Evolutionary conservation across 805 yeast genomes (phyloP).

Genomic region (Scheffersomyces lignosus): DNA sequence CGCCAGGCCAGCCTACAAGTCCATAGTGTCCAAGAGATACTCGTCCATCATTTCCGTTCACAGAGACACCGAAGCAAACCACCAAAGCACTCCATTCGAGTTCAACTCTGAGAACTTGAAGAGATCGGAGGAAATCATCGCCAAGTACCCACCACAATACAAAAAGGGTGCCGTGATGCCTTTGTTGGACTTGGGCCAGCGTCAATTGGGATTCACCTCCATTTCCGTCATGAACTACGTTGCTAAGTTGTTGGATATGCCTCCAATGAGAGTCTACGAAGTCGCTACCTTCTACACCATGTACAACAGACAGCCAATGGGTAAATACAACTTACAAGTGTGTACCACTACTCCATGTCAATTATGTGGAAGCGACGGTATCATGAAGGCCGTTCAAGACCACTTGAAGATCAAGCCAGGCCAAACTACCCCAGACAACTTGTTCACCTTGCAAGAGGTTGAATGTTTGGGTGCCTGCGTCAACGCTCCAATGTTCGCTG

Average conservation of each 20-base stretch:
- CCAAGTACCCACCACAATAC: constrained; percentile 83
- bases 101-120: constrained; percentile 63
- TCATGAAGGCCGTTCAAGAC: constrained; percentile 65
- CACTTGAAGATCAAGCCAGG: constrained; percentile 70
- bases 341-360: constrained; percentile 92
- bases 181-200: constrained; percentile 79
- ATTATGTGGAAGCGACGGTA: constrained; percentile 77
- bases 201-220: constrained; percentile 83
- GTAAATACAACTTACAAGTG: constrained; percentile 78
- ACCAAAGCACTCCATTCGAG: constrained; percentile 68
- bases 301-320: constrained; percentile 86
- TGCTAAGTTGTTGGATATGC: constrained; percentile 80
- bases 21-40: constrained; percentile 22
- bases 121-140: constrained; percentile 70
- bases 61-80: constrained; percentile 69
- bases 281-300: constrained; percentile 91
- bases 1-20: constrained; percentile 9
- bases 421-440: constrained; percentile 70
- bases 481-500: constrained; percentile 85
- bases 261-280: constrained; percentile 92
- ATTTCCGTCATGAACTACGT: constrained; percentile 88
- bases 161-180: constrained; percentile 91
- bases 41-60: constrained; percentile 59
- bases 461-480: constrained; percentile 93
- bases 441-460: constrained; percentile 82